Evolutionary conservation across 306 rosid species (phyloP).

Genomic region (Cyamopsis tetragonoloba): DNA sequence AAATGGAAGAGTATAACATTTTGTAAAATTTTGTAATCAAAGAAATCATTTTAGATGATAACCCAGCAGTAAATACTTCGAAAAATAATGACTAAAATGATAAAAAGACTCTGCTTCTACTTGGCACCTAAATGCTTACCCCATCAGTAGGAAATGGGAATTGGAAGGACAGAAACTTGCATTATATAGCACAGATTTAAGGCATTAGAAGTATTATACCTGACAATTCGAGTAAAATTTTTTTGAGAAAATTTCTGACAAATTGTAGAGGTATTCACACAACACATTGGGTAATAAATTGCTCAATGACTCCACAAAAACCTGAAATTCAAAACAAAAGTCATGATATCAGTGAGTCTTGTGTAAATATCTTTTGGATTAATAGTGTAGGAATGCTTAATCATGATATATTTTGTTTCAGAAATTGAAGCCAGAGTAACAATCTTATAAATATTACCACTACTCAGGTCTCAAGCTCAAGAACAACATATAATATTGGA

Average conservation of each 20-base stretch:
- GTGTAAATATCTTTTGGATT: neutral
- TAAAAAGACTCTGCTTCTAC: too few species aligned
- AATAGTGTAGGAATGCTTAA: neutral
- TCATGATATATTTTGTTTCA: neutral
- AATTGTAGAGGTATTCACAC: conserved; percentile 80
- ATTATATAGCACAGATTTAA: neutral
- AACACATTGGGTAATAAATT: conserved; percentile 72
- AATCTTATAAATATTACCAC: neutral
- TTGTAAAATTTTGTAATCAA: too few species aligned
- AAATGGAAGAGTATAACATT: too few species aligned
- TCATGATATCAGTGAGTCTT: neutral
- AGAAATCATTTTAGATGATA: conserved; percentile 5
- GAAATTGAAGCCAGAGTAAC: neutral
- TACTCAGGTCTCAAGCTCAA: conserved; percentile 1
- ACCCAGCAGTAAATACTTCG: neutral
- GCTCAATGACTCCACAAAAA: conserved; percentile 75
- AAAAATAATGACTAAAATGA: neutral
- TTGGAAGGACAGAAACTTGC: neutral
- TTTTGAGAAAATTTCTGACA: conserved; percentile 67
- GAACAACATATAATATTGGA: neutral
- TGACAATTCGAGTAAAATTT: conserved; percentile 79
- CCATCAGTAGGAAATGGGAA: neutral
- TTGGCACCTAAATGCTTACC: neutral
- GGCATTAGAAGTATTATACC: conserved; percentile 46
- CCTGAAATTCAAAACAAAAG: conserved; percentile 37